These are phyloP conservation scores for Termitomyces heimii DNA, from an alignment of 768 basidiomycete species.

Conservation along the genomic window DNA sequence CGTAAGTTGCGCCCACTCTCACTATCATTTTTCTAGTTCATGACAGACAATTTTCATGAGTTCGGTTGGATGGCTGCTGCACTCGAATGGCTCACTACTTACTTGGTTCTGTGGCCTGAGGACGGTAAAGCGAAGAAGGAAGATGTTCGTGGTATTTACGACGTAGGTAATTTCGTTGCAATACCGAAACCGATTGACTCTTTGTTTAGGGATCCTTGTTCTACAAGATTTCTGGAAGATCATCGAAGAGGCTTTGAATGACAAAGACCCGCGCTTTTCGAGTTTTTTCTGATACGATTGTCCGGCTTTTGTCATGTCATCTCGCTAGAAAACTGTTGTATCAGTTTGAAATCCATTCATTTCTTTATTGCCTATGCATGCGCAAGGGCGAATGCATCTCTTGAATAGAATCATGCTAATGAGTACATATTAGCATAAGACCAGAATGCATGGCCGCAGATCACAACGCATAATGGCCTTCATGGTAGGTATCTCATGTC, in stretches of 20 bases:
- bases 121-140: conserved; percentile 31
- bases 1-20: conserved; percentile 16
- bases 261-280: not conserved
- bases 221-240: conserved; percentile 25
- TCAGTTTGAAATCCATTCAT: not conserved
- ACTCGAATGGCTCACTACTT: conserved; percentile 37
- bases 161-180: conserved; percentile 20
- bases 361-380: not conserved
- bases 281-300: not conserved
- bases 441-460: not conserved
- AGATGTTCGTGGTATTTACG: conserved; percentile 33
- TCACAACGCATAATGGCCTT: too few relatives aligned
- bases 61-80: conserved; percentile 36
- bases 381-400: not conserved
- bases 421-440: not conserved
- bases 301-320: not conserved
- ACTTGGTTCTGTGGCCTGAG: conserved; percentile 29
- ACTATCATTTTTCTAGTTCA: not conserved
- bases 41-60: conserved; percentile 14
- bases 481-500: not conserved
- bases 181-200: not conserved
- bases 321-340: not conserved
- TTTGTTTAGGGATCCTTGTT: conserved; percentile 26
- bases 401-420: not conserved
- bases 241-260: not conserved